Conservation (phyloP, 108 stramenopile genomes). For the Pinguiococcus pyrenoidosus region DNA sequence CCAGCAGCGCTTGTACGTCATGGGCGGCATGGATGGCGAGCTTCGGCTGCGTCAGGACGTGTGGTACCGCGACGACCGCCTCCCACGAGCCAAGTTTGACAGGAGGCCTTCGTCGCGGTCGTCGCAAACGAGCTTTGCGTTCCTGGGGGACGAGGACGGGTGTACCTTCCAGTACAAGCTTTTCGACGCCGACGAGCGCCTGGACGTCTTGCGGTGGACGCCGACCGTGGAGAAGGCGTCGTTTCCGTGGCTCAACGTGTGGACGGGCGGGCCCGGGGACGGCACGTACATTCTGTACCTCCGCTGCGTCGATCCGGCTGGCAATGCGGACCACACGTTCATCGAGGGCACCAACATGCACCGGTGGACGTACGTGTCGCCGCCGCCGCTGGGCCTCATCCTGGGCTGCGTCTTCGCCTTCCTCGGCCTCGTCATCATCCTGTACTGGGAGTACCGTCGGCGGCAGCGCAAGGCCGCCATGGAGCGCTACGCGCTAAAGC, state of each 20-base stretch:
- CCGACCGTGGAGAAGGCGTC: conserved; percentile 14
- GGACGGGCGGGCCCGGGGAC: conserved; percentile 53
- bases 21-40: conserved; percentile 26
- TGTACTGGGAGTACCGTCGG: conserved; percentile 48
- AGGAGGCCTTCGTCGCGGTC: conserved; percentile 19
- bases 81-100: conserved; percentile 46
- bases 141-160: conserved; percentile 29
- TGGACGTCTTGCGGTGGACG: conserved; percentile 50
- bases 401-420: conserved; percentile 7
- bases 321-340: conserved; percentile 44
- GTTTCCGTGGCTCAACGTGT: conserved; percentile 51
- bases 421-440: conserved; percentile 7
- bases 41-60: conserved; percentile 35
- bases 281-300: conserved; percentile 58
- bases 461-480: conserved; percentile 44
- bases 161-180: conserved; percentile 58
- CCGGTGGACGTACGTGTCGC: conserved; percentile 56
- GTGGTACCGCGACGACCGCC: conserved; percentile 55
- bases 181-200: conserved; percentile 35
- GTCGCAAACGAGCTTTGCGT: conserved; percentile 12
- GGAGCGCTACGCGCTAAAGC: conserved; percentile 50
- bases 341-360: conserved; percentile 49
- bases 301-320: conserved; percentile 55
- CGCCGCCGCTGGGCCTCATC: conserved; percentile 49
- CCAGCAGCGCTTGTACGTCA: conserved; percentile 24